Percentiles rank a stretch among this genome's conserved stretches.
phyloP scores from a whole-genome alignment of 768 basidiomycete species.

The Naematelia aurantialba region DNA sequence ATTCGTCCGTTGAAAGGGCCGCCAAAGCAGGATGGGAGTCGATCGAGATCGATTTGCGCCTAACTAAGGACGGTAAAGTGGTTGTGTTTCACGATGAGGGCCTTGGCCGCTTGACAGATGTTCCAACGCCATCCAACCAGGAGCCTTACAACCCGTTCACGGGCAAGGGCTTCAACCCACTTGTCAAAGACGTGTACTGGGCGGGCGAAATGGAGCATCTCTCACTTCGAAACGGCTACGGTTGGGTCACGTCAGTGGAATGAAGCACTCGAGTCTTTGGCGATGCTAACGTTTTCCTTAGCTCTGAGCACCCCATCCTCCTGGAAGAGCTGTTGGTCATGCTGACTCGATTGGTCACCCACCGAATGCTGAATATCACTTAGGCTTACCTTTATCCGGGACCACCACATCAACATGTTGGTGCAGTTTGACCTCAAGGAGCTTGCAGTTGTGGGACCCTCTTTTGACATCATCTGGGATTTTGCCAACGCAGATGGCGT shows the following conservation, averaged over 20 bases:
- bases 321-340: not conserved
- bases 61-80: not conserved
- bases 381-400: slow-evolving; percentile 3
- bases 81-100: slow-evolving; percentile 10
- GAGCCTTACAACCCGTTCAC: slow-evolving; percentile 6
- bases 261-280: not conserved
- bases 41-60: slow-evolving; percentile 2
- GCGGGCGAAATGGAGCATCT: slow-evolving; percentile 3
- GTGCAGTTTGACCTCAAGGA: slow-evolving; percentile 9
- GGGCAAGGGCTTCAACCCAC: slow-evolving; percentile 1
- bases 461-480: slow-evolving; percentile 1
- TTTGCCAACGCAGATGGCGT: slow-evolving; percentile 1
- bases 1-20: slow-evolving; percentile 3
- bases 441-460: slow-evolving; percentile 3
- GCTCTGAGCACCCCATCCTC: not conserved
- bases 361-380: not conserved
- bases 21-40: not conserved
- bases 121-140: not conserved
- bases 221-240: not conserved
- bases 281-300: not conserved
- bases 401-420: slow-evolving; percentile 3
- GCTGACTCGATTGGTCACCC: not conserved
- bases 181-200: not conserved
- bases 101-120: slow-evolving; percentile 10
- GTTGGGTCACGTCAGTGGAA: not conserved